Evolutionary conservation across 164 flowering plant genomes (phyloP), one percentile per base, ranked within the genome.

Genomic region (Santalum album): DNA sequence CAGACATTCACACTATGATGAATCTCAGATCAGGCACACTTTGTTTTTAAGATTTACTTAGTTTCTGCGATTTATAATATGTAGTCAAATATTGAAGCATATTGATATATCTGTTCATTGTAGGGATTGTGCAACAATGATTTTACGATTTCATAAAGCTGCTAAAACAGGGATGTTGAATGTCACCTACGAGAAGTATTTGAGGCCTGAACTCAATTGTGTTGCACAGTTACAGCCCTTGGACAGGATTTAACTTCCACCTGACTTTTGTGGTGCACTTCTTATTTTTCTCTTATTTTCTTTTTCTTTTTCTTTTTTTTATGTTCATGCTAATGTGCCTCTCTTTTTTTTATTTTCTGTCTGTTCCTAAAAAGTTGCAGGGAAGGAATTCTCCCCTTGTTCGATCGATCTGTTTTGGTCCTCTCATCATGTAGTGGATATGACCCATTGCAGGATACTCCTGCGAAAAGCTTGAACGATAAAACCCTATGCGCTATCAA

Each of bases 111-210:
- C 46, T 55, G 34, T 15, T 43, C 44, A 11, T 19, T 58, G 14
- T 73, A 86, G 92, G 71, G 69, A 65, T 2, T 81, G 97, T 64
- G 85, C 80, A 7, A 78, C 75, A 57, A 81, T 82, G 92, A 77
- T 87, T 22, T 51, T 86, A 55, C 73, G 65, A 53, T 69, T 81
- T 46, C 90, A 83, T 2, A 78, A 72, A 70, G 68, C 65, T 64
- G 85, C 85, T 17, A 60, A 67, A 45, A 54, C 51, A 53, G 73
- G 73, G 35, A 51, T 59, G 56, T 59, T 90, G 60, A 75, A 65
- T 49, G 97, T 90, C 49, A 83, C 86, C 17, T 70, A 77, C 17
- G 89, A 81, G 59, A 90, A 90, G 62, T 90, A 71, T 34, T 36
- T 60, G 58, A 63, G 50, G 36, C 54, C 69, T 40, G 76, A 76